phyloP scores from a whole-genome alignment of 164 flowering plant species.

The Macadamia integrifolia region DNA sequence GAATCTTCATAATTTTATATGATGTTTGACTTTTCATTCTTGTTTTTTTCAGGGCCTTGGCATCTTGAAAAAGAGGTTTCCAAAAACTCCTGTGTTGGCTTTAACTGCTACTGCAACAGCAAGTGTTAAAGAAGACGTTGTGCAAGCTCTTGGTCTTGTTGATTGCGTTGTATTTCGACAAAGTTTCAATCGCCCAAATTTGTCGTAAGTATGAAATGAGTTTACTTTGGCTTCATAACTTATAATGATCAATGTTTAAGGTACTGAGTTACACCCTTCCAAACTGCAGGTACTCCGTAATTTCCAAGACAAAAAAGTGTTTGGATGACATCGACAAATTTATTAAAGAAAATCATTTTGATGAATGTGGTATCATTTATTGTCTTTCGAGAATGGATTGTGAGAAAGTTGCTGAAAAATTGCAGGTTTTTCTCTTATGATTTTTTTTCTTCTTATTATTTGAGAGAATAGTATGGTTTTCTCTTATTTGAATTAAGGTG shows the following conservation, averaged over 20 bases:
- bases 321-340: constrained; percentile 89
- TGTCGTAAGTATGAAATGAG: constrained; percentile 44
- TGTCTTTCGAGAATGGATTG: constrained; percentile 98
- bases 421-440: constrained; percentile 50
- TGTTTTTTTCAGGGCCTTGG: constrained; percentile 73
- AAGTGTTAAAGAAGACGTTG: constrained; percentile 97
- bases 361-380: constrained; percentile 95
- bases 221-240: constrained; percentile 2
- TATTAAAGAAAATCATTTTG: constrained; percentile 75
- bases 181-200: constrained; percentile 95
- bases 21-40: constrained; percentile 1
- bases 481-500: no score
- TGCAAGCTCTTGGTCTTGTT: constrained; percentile 93
- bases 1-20: constrained; percentile 4
- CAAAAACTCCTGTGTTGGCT: constrained; percentile 84
- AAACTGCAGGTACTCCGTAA: constrained; percentile 64
- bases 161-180: constrained; percentile 89
- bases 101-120: constrained; percentile 98
- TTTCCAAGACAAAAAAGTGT: constrained; percentile 90
- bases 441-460: not conserved
- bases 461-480: no score
- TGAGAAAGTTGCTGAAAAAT: constrained; percentile 89
- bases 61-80: constrained; percentile 86
- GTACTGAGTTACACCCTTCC: constrained; percentile 60
- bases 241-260: constrained; percentile 36